Conservation (phyloP, 257 asterid genomes). For the Eucommia ulmoides region DNA sequence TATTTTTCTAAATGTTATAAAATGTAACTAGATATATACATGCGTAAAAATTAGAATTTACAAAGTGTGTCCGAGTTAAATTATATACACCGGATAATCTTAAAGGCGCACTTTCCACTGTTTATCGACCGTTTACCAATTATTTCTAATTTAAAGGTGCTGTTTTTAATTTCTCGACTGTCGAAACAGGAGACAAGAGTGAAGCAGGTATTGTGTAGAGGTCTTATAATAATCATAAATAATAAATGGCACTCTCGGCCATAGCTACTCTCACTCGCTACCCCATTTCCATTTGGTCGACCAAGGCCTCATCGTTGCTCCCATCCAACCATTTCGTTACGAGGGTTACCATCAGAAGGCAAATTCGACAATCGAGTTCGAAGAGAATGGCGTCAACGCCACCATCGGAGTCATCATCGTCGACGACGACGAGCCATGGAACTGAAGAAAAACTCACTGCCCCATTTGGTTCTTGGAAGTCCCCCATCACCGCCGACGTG, state of each 20-base stretch:
- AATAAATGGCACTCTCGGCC: slow-evolving; percentile 17
- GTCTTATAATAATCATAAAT: background rate
- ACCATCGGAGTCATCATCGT: slow-evolving; percentile 1
- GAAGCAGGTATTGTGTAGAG: too few relatives aligned
- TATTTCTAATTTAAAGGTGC: too few relatives aligned
- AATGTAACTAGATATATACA: too few relatives aligned
- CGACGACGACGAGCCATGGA: background rate
- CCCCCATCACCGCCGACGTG: slow-evolving; percentile 78
- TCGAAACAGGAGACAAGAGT: too few relatives aligned
- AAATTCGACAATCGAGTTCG: slow-evolving; percentile 1
- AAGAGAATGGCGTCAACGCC: slow-evolving; percentile 15
- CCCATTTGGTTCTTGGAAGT: slow-evolving; percentile 94
- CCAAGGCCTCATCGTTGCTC: slow-evolving; percentile 3
- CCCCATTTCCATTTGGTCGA: background rate
- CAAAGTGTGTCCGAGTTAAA: too few relatives aligned
- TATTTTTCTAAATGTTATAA: too few relatives aligned
- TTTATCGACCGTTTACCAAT: too few relatives aligned
- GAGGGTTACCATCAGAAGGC: background rate
- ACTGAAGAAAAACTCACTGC: slow-evolving; percentile 25
- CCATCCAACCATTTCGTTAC: slow-evolving; percentile 2
- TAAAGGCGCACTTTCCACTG: too few relatives aligned
- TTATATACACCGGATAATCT: too few relatives aligned
- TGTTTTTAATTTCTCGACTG: too few relatives aligned
- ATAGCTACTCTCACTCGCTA: slow-evolving; percentile 12
- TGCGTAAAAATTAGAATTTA: too few relatives aligned